Evolutionary conservation across 1,284 basidiomycete species (phyloP), one percentile per base, ranked within the genome.

Genomic region (Apiotrichum gracile): DNA sequence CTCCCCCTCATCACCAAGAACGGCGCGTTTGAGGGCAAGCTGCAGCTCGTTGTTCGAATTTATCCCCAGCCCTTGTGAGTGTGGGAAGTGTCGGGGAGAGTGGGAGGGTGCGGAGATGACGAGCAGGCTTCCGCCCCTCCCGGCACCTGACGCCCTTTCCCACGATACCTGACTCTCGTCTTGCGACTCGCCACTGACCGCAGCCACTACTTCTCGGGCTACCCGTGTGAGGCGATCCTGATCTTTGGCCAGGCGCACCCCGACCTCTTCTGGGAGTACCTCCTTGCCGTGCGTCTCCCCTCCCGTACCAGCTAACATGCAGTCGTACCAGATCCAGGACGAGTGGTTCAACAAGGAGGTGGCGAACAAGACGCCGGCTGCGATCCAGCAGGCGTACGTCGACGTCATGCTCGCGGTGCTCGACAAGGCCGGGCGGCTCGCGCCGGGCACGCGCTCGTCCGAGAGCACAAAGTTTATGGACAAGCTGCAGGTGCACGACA

Each of bases 211-310:
- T 76, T 82, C 44, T 88, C 86, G 0, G 86, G 85, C 0, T 80
- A 85, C 55, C 82, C 84, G 3, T 85, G 88, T 62, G 91, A 97
- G 75, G 87, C 90, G 17, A 84, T 82, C 13, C 77, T 93, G 12
- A 88, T 88, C 12, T 87, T 91, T 63, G 63, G 82, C 55, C 81
- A 81, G 31, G 80, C 81, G 24, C 81, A 87, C 5, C 88, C 88
- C 0, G 79, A 82, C n/a, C 77, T 82, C 27, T 92, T 87, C 75
- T 91, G 88, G 87, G 62, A 78, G 2, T 92, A 85, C 78, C 81
- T 85, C 55, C 75, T 85, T 47, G 79, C 78, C 44, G 86, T 87
- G 74, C 50, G 80, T 73, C 48, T 5, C 16, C 25, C 22, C 38
- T 50, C 22, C 22, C 5, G 4, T n/a, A 61, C 49, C 7, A 45